phyloP scores from a whole-genome alignment of 2,329 filamentous ascomycete species.

The Ceratocystiopsis brevicomis region DNA sequence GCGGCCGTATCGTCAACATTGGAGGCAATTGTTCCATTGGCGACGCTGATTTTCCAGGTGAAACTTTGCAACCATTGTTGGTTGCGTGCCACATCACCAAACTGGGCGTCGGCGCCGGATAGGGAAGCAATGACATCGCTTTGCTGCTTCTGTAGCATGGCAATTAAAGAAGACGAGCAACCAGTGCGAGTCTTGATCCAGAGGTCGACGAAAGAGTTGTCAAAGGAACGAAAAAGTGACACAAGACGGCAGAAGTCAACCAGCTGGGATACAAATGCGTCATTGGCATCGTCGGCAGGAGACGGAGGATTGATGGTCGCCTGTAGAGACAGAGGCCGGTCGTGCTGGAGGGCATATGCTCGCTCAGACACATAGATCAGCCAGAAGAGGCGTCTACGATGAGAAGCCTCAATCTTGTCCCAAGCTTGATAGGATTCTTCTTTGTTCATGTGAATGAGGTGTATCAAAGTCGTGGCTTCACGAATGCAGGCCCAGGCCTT shows the following conservation, averaged over 20 bases:
- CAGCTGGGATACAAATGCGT: constrained; percentile 32
- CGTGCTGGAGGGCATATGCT: constrained; percentile 52
- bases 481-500: constrained; percentile 65
- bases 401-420: constrained; percentile 39
- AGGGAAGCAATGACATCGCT: constrained; percentile 33
- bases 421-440: constrained; percentile 43
- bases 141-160: constrained; percentile 42
- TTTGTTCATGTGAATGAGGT: constrained; percentile 40
- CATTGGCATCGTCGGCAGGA: constrained; percentile 39
- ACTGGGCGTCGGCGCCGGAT: constrained; percentile 32
- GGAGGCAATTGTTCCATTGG: constrained; percentile 30
- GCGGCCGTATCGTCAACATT: not conserved
- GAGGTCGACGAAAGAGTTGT: constrained; percentile 40
- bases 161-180: constrained; percentile 37
- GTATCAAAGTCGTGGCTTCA: constrained; percentile 53
- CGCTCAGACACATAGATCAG: constrained; percentile 52
- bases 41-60: constrained; percentile 40
- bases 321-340: constrained; percentile 50
- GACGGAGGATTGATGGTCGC: constrained; percentile 48
- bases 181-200: constrained; percentile 48
- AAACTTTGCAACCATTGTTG: constrained; percentile 48
- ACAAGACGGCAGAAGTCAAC: constrained; percentile 40
- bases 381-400: constrained; percentile 53
- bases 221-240: constrained; percentile 45
- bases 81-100: constrained; percentile 36